Conservation (phyloP, 2,329 filamentous ascomycete species). For the Dactylellina parvicollis region DNA sequence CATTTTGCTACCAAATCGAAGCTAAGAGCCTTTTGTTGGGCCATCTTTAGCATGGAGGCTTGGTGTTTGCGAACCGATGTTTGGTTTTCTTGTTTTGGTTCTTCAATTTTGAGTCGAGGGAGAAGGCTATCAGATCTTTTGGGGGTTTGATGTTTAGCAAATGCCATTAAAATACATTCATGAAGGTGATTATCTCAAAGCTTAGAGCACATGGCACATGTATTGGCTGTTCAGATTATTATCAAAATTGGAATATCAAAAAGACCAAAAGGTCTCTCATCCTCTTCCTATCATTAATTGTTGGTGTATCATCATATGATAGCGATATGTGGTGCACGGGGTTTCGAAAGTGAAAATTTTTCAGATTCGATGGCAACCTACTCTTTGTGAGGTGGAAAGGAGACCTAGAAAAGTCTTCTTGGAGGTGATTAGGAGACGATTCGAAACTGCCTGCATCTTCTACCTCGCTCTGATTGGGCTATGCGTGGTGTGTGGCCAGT, state of each 20-base stretch:
- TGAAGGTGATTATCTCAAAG: not conserved
- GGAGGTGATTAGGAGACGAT: not conserved
- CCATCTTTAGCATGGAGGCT: conserved; percentile 48
- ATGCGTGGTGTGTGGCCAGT: too few relatives aligned
- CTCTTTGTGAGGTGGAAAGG: not conserved
- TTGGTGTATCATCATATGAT: conserved; percentile 39
- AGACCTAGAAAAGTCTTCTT: not conserved
- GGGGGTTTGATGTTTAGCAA: too few relatives aligned
- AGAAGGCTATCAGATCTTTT: too few relatives aligned
- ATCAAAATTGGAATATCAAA: conserved; percentile 41
- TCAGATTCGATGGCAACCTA: not conserved
- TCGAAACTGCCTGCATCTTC: not conserved
- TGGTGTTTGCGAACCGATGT: not conserved
- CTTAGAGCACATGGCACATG: not conserved
- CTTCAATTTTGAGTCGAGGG: too few relatives aligned
- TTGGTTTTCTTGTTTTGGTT: not conserved
- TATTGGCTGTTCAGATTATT: conserved; percentile 35
- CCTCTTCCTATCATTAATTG: conserved; percentile 52
- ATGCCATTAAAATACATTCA: too few relatives aligned
- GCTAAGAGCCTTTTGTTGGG: conserved; percentile 66
- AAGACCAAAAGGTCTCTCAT: conserved; percentile 32
- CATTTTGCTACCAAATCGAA: conserved; percentile 82
- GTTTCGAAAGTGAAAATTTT: not conserved
- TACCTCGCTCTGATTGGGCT: not conserved
- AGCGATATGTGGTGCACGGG: not conserved